Conservation (phyloP, 2,329 filamentous ascomycete species). For the Daldinia sp. region DNA sequence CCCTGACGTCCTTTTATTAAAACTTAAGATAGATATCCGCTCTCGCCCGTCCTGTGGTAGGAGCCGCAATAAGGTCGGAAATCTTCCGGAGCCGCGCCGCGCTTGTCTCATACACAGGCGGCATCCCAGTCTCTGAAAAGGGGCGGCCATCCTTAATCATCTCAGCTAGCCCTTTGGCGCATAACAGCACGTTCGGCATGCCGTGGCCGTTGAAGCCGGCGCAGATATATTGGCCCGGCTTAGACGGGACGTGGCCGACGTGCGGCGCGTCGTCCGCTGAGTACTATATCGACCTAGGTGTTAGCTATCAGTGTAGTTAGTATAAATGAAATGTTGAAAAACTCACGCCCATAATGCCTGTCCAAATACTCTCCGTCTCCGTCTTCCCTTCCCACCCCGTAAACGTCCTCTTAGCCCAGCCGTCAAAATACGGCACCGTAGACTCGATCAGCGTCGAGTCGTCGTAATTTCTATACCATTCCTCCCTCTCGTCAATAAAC, state of each 20-base stretch:
- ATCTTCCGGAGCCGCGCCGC: slow-evolving; percentile 38
- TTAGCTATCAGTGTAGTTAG: too few relatives aligned
- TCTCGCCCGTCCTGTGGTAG: slow-evolving; percentile 16
- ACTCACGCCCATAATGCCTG: slow-evolving; percentile 50
- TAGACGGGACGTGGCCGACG: slow-evolving; percentile 43
- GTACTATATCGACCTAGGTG: slow-evolving; percentile 34
- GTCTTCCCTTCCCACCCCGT: slow-evolving; percentile 61
- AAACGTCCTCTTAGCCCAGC: slow-evolving; percentile 63
- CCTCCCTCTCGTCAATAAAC: slow-evolving; percentile 49
- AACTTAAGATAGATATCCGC: slow-evolving; percentile 38
- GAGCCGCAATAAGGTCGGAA: slow-evolving; percentile 19
- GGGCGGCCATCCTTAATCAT: slow-evolving; percentile 41
- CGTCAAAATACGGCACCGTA: slow-evolving; percentile 59
- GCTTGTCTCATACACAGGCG: slow-evolving; percentile 44
- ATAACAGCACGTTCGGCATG: slow-evolving; percentile 47
- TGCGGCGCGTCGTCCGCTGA: slow-evolving; percentile 44
- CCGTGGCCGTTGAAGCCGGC: slow-evolving; percentile 48
- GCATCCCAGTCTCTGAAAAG: slow-evolving; percentile 44
- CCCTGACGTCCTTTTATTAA: not conserved
- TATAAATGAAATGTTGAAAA: too few relatives aligned
- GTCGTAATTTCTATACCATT: slow-evolving; percentile 62
- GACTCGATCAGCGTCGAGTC: slow-evolving; percentile 60
- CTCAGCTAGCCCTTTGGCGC: slow-evolving; percentile 42
- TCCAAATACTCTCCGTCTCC: slow-evolving; percentile 52
- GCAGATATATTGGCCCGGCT: slow-evolving; percentile 42